Base-by-base conservation (phyloP, 108 stramenopile genomes). In the Mayamaea pseudoterrestris region DNA sequence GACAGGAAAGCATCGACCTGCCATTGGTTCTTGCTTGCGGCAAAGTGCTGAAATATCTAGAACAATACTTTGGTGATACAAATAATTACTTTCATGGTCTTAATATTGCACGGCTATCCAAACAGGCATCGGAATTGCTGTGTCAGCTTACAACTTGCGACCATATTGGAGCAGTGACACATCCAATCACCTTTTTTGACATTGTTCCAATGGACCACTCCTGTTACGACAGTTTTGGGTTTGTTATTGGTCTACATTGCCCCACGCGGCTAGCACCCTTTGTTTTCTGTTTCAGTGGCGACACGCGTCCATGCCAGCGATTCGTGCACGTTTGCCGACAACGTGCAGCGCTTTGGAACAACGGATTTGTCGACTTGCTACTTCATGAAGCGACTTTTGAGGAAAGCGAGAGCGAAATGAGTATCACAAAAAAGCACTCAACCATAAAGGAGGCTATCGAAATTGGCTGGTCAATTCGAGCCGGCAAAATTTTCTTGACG, bases 131-230 rank as follows among this genome's bases (percentile, higher is more conserved):
- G 13, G 32, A 13, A 11, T 9, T 34, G 11, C 32, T 11, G 13
- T n/a, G 44, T 21, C 17, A 3, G 2, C 9, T 2, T 26, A 2
- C 37, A 39, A 44, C 22, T 22, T 7, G 2, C 5, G 35, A 51
- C 5, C 5, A 22, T 36, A 8, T 16, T 13, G 22, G 34, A 35
- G 14, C 41, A 42, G 27, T n/a, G 23, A 26, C 27, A 13, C 34
- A 14, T 30, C 35, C 40, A 7, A 17, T 43, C 5, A 41, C 24
- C 0, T 50, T 26, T 30, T 55, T 47, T 30, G 32, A 62, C 39
- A 78, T 69, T 41, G 54, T 89, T 11, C 59, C 44, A 24, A 81
- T 89, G 9, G 55, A 77, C 11, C 86, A 89, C 55, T 81, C 60
- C 24, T 70, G 86, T 42, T 55, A 55, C 28, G 61, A 78, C 8